phyloP scores from a whole-genome alignment of 164 flowering plant genomes.

The Pachysandra terminalis region DNA sequence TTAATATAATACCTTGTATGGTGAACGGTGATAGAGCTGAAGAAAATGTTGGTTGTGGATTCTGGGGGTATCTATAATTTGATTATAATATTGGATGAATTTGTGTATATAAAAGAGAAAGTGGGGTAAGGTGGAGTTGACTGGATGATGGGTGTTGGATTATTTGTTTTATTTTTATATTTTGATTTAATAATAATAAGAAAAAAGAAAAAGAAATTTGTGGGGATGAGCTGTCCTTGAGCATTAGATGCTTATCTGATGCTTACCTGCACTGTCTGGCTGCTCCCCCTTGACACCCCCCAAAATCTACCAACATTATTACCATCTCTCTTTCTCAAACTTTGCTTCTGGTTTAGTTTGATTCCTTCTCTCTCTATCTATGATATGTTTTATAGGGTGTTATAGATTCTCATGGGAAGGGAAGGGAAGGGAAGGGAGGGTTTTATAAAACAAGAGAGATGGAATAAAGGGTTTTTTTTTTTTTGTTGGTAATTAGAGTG shows the following conservation, averaged over 20 bases:
- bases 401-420: too few species aligned
- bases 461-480: too few species aligned
- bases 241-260: constrained; percentile 29
- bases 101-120: constrained; percentile 1
- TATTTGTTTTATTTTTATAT: neutral
- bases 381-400: too few species aligned
- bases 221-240: constrained; percentile 29
- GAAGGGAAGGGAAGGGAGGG: too few species aligned
- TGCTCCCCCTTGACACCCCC: constrained; percentile 1
- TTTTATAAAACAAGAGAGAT: too few species aligned
- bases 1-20: too few species aligned
- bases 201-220: too few species aligned
- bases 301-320: neutral
- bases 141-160: constrained; percentile 23
- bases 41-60: neutral
- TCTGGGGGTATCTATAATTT: neutral
- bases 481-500: too few species aligned
- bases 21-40: neutral
- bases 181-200: too few species aligned
- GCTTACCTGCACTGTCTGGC: constrained; percentile 22
- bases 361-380: too few species aligned
- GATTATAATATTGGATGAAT: neutral
- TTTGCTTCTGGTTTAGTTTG: neutral
- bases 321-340: neutral
- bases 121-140: constrained; percentile 29